phyloP scores from a whole-genome alignment of 441 rosid genomes.

The Melastoma candidum region DNA sequence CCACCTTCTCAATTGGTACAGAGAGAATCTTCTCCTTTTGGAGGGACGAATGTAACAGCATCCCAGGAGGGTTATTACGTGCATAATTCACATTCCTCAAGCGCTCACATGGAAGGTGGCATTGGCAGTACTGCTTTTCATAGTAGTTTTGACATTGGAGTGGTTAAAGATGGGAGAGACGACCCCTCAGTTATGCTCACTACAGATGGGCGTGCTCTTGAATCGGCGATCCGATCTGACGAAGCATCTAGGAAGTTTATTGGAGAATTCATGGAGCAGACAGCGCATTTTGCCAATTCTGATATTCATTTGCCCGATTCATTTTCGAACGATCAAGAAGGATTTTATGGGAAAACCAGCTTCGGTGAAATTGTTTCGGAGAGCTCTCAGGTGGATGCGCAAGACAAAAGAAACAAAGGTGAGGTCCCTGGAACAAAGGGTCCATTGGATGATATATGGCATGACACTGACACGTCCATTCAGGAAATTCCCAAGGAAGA shows the following conservation, averaged over 20 bases:
- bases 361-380: conserved; percentile 24
- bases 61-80: conserved; percentile 22
- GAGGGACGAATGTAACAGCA: conserved; percentile 20
- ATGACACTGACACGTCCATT: conserved; percentile 43
- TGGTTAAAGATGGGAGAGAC: conserved; percentile 20
- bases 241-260: conserved; percentile 43
- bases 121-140: conserved; percentile 18
- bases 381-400: conserved; percentile 26
- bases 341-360: conserved; percentile 19
- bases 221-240: conserved; percentile 55
- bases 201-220: conserved; percentile 43
- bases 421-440: conserved; percentile 63
- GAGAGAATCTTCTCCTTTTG: conserved; percentile 25
- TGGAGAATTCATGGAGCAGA: conserved; percentile 66
- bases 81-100: neutral
- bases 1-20: conserved; percentile 35
- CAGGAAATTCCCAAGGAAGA: conserved; percentile 35
- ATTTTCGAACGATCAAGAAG: conserved; percentile 18
- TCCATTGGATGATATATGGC: conserved; percentile 85
- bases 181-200: conserved; percentile 24
- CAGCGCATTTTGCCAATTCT: conserved; percentile 41
- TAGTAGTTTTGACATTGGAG: conserved; percentile 21
- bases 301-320: conserved; percentile 27
- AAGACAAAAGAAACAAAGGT: conserved; percentile 30
- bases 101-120: conserved; percentile 18